Base-by-base conservation (phyloP, 768 basidiomycete genomes). In the Amylocystis lapponica region DNA sequence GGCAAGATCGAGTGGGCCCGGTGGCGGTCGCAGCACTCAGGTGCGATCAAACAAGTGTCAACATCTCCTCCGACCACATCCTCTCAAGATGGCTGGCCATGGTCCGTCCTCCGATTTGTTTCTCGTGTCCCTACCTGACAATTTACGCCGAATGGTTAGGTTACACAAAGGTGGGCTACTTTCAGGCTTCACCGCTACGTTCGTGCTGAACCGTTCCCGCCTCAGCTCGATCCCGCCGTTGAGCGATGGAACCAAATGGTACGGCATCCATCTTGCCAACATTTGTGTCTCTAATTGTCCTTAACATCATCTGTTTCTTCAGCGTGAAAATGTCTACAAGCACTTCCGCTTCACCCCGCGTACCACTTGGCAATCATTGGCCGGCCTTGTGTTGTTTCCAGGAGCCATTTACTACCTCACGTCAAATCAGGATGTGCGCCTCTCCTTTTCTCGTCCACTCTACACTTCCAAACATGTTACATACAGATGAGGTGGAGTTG, bases 261-360 rank as follows among this genome's bases (percentile, higher is more conserved):
- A 40, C 5, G 30, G 26, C 38, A 16, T 40, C 13, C 16, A 29
- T 45, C n/a, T 26, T 36, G 5, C n/a, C n/a, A n/a, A n/a, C n/a
- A n/a, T 17, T 9, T n/a, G n/a, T 33, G 7, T n/a, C 19, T n/a
- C 11, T 26, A 11, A 22, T 20, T 2, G 32, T 34, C 22, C 26
- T 3, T 12, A 14, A n/a, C n/a, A n/a, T n/a, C 6, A 21, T 8
- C 16, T 27, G 7, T 34, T 36, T n/a, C 16, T 14, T 22, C 35
- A 93, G 90, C 82, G 91, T 31, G 90, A 93, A 61, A 74, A 81
- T 49, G 86, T 79, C n/a, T 89, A 91, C 64, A 70, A 83, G 58
- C 73, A 80, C 57, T 95, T 93, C 64, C 77, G 76, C 29, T 91
- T 88, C 71, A 94, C 87, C 27, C 76, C 67, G 22, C 68, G 75